Base-by-base conservation (phyloP, 1,284 basidiomycete species). In the Ceratobasidium theobromae region DNA sequence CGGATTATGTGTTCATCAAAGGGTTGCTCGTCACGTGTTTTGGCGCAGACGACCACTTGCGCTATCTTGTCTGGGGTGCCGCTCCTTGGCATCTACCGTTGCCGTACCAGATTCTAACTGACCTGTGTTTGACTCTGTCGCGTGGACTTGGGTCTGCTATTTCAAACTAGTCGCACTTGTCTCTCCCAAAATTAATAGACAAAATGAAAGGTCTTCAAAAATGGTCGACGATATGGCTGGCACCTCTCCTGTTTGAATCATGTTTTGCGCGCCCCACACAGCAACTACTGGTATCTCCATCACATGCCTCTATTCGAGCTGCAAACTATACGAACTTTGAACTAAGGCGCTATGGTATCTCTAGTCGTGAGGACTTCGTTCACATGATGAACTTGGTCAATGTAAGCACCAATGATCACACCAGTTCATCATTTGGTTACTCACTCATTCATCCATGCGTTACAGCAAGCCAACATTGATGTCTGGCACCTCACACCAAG, bases 401-500 rank as follows among this genome's bases (percentile, higher is more conserved):
- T 12, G 57, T 60, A 45, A 60, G 57, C 27, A 3, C 21, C 35
- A 11, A 9, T 32, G 16, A 3, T 40, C 5, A 12, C 3, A 14
- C 38, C 25, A 3, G 32, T 53, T 4, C 23, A 12, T 43, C 54
- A 30, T 16, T 16, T 43, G 40, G 21, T 32, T 25, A 48, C 27
- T 11, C 40, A 32, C 23, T 28, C 16, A 38, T 16, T 38, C 35
- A 38, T 38, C 16, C 16, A 8, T 38, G 35, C 18, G 23, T 11
- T 32, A 28, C 35, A 68, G 67, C 30, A 51, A 30, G 18, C 65
- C n/a, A 57, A 68, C 38, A 38, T 66, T 35, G 67, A 68, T 33
- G 48, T 68, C 27, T 68, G 67, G 67, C 48, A 53, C 23, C 62
- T 68, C 49, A 66, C 53, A 2, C 53, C 49, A 6, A 43, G 40